Evolutionary conservation across 495 filamentous ascomycete species (phyloP), one percentile per base, ranked within the genome.

Genomic region (Hypoxylon subgilvum): DNA sequence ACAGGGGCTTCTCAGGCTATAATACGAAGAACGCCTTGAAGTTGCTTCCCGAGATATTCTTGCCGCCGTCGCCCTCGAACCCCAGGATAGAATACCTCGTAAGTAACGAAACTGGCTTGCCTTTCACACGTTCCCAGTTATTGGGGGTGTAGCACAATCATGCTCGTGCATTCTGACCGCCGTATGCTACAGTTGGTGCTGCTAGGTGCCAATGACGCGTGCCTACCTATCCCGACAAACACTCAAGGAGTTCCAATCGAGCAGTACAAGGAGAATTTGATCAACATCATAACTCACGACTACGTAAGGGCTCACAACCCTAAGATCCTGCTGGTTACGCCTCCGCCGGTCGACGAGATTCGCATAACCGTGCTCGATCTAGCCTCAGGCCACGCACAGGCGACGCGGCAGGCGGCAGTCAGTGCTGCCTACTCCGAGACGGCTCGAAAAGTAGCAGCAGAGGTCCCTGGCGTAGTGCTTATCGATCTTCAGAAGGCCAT

Each of bases 181-280:
- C 46, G 21, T 6, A 10, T 65, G 16, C 36, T 32, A 19, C 46
- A 93, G 89, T 79, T 86, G 17, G 75, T 96, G 57, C 91, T 94
- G 64, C 84, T 96, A 53, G 92, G 92, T 13, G 89, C 92, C 64
- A 96, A 96, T 67, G 92, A 96, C 69, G 86, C 92, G 5, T 80
- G 79, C 48, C 63, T 92, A n/a, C 76, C 77, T 14, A 71, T 77
- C 32, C 74, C 78, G 10, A 73, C 72, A 16, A 83, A 77, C 50
- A 70, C 73, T 4, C 92, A 96, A 68, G 82, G 90, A 65, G 81
- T 96, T n/a, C 83, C 89, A 2, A 71, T 93, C 14, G 80, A 84
- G 3, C 73, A 82, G 49, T 96, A 86, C 74, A 84, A 83, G 63
- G 74, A 78, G 52, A 96, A 95, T 63, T 71, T 96, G 42, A 78